These are phyloP conservation scores for Fagus sylvatica DNA, from an alignment of 306 rosid species.

Conservation along the genomic window DNA sequence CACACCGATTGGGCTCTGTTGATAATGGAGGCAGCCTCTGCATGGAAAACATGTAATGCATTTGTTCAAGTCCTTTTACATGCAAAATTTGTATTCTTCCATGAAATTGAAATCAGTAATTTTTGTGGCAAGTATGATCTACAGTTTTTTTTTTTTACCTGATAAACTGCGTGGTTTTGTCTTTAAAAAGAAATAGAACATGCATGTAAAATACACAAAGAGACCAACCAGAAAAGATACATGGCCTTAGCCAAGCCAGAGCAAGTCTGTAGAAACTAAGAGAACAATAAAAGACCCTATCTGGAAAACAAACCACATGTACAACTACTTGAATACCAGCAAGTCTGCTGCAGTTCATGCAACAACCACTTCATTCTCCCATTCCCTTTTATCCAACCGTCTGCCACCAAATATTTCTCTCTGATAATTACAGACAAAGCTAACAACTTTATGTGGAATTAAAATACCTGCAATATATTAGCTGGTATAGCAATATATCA, in stretches of 20 bases:
- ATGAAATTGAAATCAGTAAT: slow-evolving; percentile 10
- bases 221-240: neutral
- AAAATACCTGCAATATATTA: neutral
- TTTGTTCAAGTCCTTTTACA: slow-evolving; percentile 15
- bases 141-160: neutral
- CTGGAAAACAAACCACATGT: too few species aligned
- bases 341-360: neutral
- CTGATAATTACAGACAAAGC: neutral
- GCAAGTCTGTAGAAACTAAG: neutral
- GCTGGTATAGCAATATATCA: neutral
- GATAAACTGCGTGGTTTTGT: slow-evolving; percentile 1
- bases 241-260: neutral
- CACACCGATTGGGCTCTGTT: slow-evolving; percentile 82
- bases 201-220: neutral
- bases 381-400: neutral
- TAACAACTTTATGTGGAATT: neutral
- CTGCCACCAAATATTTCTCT: neutral
- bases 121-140: slow-evolving; percentile 5
- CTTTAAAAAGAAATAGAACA: neutral
- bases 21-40: slow-evolving; percentile 96
- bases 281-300: neutral
- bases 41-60: slow-evolving; percentile 26
- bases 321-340: too few species aligned
- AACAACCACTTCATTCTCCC: neutral
- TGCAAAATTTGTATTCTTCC: slow-evolving; percentile 9